Evolutionary conservation across 495 filamentous ascomycete genomes (phyloP), one percentile per base, ranked within the genome.

Genomic region (Viridothelium virens): DNA sequence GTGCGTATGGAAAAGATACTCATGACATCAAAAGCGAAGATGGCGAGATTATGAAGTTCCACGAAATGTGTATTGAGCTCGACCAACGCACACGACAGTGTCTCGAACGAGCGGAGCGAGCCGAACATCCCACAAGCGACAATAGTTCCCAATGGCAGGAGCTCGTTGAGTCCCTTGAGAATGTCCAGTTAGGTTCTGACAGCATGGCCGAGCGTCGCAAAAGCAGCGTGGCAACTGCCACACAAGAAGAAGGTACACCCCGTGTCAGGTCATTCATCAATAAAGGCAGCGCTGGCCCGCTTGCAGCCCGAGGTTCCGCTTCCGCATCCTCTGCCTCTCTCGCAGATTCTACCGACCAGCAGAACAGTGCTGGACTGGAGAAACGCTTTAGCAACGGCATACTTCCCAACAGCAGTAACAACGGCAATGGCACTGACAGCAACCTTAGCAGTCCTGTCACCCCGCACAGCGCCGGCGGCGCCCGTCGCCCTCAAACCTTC

Each of bases 71-170:
- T 69, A 70, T 86, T 44, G 78, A 76, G n/a, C 79, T 96, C 3
- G 86, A 89, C 66, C 81, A 84, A 63, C 87, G 91, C 12, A 87
- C 93, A 1, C 81, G 84, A 65, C 87, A 89, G 61, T 92, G 90
- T 69, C 77, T 91, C 31, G 80, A 78, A 66, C 80, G 81, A 47
- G 88, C 89, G 0, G 94, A 97, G 71, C 82, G 85, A 62, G 88
- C 86, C 4, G 88, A 86, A 74, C 83, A 82, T 61, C 86, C 87
- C 6, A 82, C 73, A 62, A 83, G 83, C 16, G 79, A 77, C 37
- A 77, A 89, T 47, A 81, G 85, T 63, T 74, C 86, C 53, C 84
- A 87, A 66, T 87, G 91, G 81, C 84, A 90, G 65, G 90, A 92
- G 70, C 77, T 89, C 9, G 83, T 92, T 39, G 89, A 92, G 14